Conservation (phyloP, 139 green algal genomes). For the Pleodorina starrii region DNA sequence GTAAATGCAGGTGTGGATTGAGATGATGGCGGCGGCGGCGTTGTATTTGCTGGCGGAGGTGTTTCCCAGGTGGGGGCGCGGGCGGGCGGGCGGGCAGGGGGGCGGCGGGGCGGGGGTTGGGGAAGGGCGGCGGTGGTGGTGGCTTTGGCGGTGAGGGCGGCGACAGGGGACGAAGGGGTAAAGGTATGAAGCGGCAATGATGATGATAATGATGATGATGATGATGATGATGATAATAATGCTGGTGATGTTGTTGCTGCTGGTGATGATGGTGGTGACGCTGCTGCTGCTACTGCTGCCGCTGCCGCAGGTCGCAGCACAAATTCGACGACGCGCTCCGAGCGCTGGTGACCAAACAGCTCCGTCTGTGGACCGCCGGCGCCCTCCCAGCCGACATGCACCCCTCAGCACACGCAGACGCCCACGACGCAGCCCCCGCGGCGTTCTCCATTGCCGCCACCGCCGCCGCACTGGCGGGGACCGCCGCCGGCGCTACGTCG, state of each 20-base stretch:
- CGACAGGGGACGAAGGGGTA: too few relatives aligned
- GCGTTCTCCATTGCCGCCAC: not conserved
- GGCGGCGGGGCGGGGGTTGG: too few relatives aligned
- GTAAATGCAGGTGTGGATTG: constrained; percentile 52
- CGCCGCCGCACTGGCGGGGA: not conserved
- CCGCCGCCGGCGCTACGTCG: not conserved
- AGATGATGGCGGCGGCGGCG: constrained; percentile 43
- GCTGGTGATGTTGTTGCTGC: too few relatives aligned
- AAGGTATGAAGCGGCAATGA: too few relatives aligned
- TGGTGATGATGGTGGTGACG: too few relatives aligned
- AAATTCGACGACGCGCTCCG: constrained; percentile 47
- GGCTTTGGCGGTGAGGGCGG: too few relatives aligned
- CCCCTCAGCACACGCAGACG: constrained; percentile 39
- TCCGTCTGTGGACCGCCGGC: constrained; percentile 47
- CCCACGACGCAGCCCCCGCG: constrained; percentile 1
- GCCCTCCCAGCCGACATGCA: constrained; percentile 43
- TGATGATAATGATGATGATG: too few relatives aligned
- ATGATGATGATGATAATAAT: too few relatives aligned
- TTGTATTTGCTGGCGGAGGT: constrained; percentile 49
- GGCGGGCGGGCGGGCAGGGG: not conserved
- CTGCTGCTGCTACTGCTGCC: too few relatives aligned
- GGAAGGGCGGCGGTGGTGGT: too few relatives aligned
- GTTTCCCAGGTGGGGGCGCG: not conserved
- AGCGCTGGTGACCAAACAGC: constrained; percentile 44
- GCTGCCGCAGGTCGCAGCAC: not conserved